Evolutionary conservation across 805 yeast genomes (phyloP).

Genomic region (Saccharomycopsis sp.): DNA sequence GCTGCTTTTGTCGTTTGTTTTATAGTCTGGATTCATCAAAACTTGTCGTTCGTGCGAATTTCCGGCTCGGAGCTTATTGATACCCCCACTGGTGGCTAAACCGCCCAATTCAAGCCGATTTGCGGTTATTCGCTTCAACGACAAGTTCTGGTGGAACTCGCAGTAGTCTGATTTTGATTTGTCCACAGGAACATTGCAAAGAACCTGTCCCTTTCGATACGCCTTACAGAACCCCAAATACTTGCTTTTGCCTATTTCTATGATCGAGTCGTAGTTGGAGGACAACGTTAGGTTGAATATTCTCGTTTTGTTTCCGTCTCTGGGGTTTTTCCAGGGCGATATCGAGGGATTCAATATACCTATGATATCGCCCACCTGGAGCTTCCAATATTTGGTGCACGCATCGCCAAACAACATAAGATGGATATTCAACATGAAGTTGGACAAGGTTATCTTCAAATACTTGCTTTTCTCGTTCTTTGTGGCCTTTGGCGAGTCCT

Average conservation of each 20-base stretch:
- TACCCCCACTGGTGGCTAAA: slow-evolving; percentile 46
- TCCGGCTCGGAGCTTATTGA: slow-evolving; percentile 22
- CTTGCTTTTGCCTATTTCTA: slow-evolving; percentile 68
- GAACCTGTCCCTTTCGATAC: slow-evolving; percentile 38
- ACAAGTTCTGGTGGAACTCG: slow-evolving; percentile 60
- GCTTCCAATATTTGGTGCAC: slow-evolving; percentile 64
- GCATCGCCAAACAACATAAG: slow-evolving; percentile 62
- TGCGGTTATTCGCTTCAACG: slow-evolving; percentile 45
- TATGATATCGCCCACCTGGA: slow-evolving; percentile 67
- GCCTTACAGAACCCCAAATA: slow-evolving; percentile 62
- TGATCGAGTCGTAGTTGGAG: slow-evolving; percentile 42
- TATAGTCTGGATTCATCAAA: slow-evolving; percentile 17
- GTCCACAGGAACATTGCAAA: slow-evolving; percentile 63
- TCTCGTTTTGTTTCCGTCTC: slow-evolving; percentile 25
- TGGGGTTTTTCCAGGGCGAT: slow-evolving; percentile 32
- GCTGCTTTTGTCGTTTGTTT: slow-evolving; percentile 11
- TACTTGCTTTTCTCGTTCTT: slow-evolving; percentile 41
- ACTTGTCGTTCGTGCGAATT: slow-evolving; percentile 4
- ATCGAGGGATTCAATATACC: slow-evolving; percentile 71
- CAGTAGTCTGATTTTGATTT: slow-evolving; percentile 49
- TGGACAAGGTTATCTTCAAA: slow-evolving; percentile 57
- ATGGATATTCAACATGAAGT: slow-evolving; percentile 54
- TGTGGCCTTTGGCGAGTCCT: slow-evolving; percentile 46
- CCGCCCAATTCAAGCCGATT: slow-evolving; percentile 74
- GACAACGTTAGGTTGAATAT: slow-evolving; percentile 52